These are phyloP conservation scores for Colletotrichum tropicicola DNA, from an alignment of 2,329 filamentous ascomycete genomes.

Conservation along the genomic window DNA sequence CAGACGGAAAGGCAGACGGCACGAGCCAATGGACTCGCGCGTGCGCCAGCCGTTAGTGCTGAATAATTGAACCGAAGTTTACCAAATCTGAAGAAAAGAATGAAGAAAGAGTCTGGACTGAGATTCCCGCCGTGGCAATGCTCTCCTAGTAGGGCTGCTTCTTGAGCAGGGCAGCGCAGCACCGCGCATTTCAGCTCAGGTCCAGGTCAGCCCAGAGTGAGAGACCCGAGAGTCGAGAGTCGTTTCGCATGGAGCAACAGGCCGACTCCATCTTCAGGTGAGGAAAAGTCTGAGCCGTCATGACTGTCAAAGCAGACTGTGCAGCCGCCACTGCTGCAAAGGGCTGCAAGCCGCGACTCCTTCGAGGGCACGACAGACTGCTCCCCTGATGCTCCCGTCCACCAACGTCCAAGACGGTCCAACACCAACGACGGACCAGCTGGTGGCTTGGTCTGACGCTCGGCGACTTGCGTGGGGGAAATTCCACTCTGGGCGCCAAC, in stretches of 20 bases:
- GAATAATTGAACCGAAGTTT: constrained; percentile 20
- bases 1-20: constrained; percentile 3
- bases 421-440: not conserved
- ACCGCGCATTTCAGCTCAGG: not conserved
- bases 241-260: constrained; percentile 14
- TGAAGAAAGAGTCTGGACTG: not conserved
- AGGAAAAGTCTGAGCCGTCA: constrained; percentile 16
- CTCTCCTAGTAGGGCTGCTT: constrained; percentile 7
- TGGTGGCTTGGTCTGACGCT: constrained; percentile 20
- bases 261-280: not conserved
- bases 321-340: not conserved
- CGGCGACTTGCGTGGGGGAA: constrained; percentile 24
- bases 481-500: constrained; percentile 25
- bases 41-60: constrained; percentile 18
- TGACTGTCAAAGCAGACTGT: constrained; percentile 27
- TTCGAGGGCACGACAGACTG: not conserved
- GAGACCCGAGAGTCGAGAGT: not conserved
- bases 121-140: not conserved
- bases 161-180: not conserved
- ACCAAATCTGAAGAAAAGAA: not conserved
- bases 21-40: constrained; percentile 13
- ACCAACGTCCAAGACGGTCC: not conserved
- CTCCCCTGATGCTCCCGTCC: not conserved
- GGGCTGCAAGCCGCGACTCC: not conserved
- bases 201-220: no score